Base-by-base conservation (phyloP, 2,329 filamentous ascomycete genomes). In the Ophiostoma sp. region DNA sequence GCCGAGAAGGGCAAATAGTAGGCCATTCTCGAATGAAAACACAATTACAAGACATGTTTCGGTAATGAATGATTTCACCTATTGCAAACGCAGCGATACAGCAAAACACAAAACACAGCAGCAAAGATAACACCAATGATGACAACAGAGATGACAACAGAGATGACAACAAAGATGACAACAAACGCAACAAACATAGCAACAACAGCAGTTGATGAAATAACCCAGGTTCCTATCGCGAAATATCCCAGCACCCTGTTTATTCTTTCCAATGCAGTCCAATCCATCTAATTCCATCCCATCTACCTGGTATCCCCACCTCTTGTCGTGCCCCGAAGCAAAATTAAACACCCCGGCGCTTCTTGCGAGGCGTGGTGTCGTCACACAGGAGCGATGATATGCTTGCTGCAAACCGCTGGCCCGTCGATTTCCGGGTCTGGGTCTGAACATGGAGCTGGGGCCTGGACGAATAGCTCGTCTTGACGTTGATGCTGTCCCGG, bases 1-100 rank as follows among this genome's bases (percentile, higher is more conserved):
- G 80, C 79, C 3, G 81, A 83, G 75, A 81, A 75, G 70, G 75
- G 74, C 70, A 74, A 75, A 16, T 60, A 42, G 49, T 9, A 16
- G 45, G 42, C 5, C 40, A 38, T 11, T 27, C 7, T 9, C 7
- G 27, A n/a, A n/a, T 40, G 14, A 14, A 44, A 16, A 2, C 6
- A 44, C 38, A 18, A 40, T 14, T n/a, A 0, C 3, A 55, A 66
- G 14, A 44, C 11, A 62, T 16, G 55, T 4, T 55, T 55, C 6
- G 38, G 6, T 16, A 14, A 64, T n/a, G 38, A 55, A 45, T 36
- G n/a, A 58, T 45, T 7, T 27, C 1, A 1, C 2, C 27, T 27
- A 27, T 27, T 27, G 27, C 27, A 27, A 18, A 36, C 4, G 18
- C n/a, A 62, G 3, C 27, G 40, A 40, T 18, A 36, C 4, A 27